Conservation (phyloP, 495 filamentous ascomycete species). For the Platismatia glauca region DNA sequence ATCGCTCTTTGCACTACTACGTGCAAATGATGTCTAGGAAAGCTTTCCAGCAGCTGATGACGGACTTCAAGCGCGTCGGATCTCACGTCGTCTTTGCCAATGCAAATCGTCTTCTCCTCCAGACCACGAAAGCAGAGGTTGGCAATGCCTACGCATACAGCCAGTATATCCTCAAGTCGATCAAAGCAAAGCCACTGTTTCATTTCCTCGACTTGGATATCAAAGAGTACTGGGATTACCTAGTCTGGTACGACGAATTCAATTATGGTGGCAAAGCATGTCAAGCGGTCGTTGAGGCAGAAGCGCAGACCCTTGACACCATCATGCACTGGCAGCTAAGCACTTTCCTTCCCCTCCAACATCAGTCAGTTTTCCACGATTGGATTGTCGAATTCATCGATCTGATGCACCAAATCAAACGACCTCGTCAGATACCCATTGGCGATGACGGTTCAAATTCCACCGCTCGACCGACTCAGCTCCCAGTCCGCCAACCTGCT, state of each 20-base stretch:
- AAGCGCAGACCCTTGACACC: slow-evolving; percentile 78
- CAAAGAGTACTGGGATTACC: slow-evolving; percentile 98
- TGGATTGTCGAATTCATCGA: slow-evolving; percentile 94
- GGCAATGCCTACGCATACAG: slow-evolving; percentile 95
- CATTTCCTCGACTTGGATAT: slow-evolving; percentile 96
- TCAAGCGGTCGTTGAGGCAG: slow-evolving; percentile 69
- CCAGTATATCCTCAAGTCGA: slow-evolving; percentile 93
- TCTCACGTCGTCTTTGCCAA: slow-evolving; percentile 90
- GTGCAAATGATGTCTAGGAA: slow-evolving; percentile 97
- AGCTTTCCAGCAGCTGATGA: slow-evolving; percentile 93
- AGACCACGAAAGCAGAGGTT: slow-evolving; percentile 94
- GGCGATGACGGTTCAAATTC: slow-evolving; percentile 34
- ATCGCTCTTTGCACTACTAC: slow-evolving; percentile 92
- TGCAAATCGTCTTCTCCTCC: slow-evolving; percentile 77
- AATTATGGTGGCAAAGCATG: slow-evolving; percentile 96
- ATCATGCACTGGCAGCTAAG: slow-evolving; percentile 98
- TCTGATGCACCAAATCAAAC: slow-evolving; percentile 81
- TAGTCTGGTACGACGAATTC: slow-evolving; percentile 99
- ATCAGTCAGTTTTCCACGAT: slow-evolving; percentile 81
- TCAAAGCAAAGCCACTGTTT: slow-evolving; percentile 89
- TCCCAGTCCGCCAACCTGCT: slow-evolving; percentile 52
- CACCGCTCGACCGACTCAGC: slow-evolving; percentile 72
- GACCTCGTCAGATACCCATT: slow-evolving; percentile 36
- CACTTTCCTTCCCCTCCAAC: slow-evolving; percentile 70
- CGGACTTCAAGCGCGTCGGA: slow-evolving; percentile 89